These are phyloP conservation scores for Furcasterigmium furcatum DNA, from an alignment of 2,329 filamentous ascomycete species.

Conservation along the genomic window DNA sequence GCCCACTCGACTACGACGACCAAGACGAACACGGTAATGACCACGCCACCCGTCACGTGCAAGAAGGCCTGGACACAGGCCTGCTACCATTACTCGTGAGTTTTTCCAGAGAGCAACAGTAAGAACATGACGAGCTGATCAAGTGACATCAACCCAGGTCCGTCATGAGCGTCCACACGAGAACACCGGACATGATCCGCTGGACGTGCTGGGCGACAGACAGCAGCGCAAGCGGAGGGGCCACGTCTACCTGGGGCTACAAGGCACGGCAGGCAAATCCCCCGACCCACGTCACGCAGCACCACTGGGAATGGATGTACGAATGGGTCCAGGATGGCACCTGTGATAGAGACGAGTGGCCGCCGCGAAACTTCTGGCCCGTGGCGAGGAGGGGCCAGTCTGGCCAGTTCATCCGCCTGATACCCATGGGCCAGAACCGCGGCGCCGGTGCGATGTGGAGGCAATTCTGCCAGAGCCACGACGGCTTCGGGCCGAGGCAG, in stretches of 20 bases:
- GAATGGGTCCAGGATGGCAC: not conserved
- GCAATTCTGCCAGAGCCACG: conserved; percentile 5
- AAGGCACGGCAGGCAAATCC: not conserved
- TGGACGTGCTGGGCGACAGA: conserved; percentile 5
- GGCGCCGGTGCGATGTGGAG: conserved; percentile 9
- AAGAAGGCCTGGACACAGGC: conserved; percentile 13
- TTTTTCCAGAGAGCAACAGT: too few species aligned
- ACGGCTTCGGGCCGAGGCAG: too few species aligned
- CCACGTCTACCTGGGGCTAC: not conserved
- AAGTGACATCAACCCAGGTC: too few species aligned
- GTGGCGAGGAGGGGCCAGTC: not conserved
- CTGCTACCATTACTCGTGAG: conserved; percentile 20
- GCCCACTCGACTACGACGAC: too few species aligned
- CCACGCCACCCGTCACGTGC: conserved; percentile 6
- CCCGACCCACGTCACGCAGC: too few species aligned
- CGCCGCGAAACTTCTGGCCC: not conserved
- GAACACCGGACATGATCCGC: not conserved
- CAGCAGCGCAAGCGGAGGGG: not conserved
- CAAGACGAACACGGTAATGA: too few species aligned
- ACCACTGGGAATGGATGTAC: not conserved
- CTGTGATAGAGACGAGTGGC: not conserved
- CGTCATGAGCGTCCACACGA: conserved; percentile 7
- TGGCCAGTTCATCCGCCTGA: conserved; percentile 8
- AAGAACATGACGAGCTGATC: too few species aligned
- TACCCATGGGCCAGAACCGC: conserved; percentile 8